Percentiles rank a stretch among this genome's conserved stretches.
phyloP scores from a whole-genome alignment of 306 rosid species.

The Chamaecrista fasciculata region DNA sequence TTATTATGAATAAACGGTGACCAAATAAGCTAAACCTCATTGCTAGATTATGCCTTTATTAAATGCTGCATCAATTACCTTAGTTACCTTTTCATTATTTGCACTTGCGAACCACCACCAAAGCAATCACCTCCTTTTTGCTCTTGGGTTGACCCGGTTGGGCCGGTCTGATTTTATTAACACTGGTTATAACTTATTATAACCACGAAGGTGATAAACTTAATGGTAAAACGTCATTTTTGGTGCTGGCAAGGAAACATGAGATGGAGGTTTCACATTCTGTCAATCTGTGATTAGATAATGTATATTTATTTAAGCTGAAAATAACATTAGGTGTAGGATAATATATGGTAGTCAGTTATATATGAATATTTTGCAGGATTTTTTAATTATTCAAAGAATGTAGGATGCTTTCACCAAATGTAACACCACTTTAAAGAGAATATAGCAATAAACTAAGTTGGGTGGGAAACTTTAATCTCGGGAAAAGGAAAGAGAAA shows the following conservation, averaged over 20 bases:
- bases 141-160: no score
- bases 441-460: conserved; percentile 30
- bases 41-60: no score
- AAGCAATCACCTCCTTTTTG: no score
- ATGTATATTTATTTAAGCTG: not conserved
- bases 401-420: conserved; percentile 14
- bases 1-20: no score
- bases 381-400: not conserved
- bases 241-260: not conserved
- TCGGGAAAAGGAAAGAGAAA: conserved; percentile 26
- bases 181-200: not conserved
- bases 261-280: not conserved
- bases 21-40: no score
- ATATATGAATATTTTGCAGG: not conserved
- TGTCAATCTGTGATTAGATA: no score
- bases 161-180: no score
- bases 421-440: conserved; percentile 17
- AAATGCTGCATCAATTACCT: no score
- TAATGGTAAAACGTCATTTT: not conserved
- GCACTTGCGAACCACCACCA: no score
- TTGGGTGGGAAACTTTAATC: conserved; percentile 44
- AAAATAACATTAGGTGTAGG: conserved; percentile 3
- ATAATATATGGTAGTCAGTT: not conserved
- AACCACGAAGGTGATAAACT: not conserved
- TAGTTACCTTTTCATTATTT: no score